phyloP scores from a whole-genome alignment of 2,329 filamentous ascomycete species.

The Nothopassalora personata region DNA sequence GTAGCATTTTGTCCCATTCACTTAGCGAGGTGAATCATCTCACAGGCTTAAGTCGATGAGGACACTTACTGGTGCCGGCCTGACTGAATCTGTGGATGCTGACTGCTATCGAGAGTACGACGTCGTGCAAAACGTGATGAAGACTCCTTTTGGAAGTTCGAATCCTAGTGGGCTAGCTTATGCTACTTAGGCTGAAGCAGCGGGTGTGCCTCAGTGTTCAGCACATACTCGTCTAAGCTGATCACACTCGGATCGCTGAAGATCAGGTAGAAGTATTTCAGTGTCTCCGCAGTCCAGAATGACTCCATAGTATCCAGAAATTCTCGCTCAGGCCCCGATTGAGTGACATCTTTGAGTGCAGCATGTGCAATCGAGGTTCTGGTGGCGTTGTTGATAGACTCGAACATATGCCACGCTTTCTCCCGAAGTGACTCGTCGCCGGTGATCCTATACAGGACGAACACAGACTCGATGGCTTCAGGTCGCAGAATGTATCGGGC shows the following conservation, averaged over 20 bases:
- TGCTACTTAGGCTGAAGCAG: not conserved
- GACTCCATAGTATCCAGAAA: slow-evolving; percentile 63
- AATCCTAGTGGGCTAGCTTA: not conserved
- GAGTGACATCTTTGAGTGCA: slow-evolving; percentile 62
- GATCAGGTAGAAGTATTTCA: slow-evolving; percentile 63
- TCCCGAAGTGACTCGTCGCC: slow-evolving; percentile 61
- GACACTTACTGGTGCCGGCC: too few species aligned
- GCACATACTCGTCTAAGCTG: slow-evolving; percentile 52
- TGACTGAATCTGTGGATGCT: too few species aligned
- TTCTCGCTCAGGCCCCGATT: slow-evolving; percentile 36
- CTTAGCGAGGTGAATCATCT: too few species aligned
- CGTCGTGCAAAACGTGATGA: too few species aligned
- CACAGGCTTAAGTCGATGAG: too few species aligned
- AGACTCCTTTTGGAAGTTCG: not conserved
- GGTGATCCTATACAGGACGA: slow-evolving; percentile 70
- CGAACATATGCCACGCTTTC: slow-evolving; percentile 71
- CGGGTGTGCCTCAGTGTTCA: slow-evolving; percentile 16
- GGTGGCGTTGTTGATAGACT: slow-evolving; percentile 57
- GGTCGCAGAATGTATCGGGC: slow-evolving; percentile 64
- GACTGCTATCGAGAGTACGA: not conserved
- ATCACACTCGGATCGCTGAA: slow-evolving; percentile 56
- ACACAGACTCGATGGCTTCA: slow-evolving; percentile 76
- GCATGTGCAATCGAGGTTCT: slow-evolving; percentile 59
- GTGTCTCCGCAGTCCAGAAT: slow-evolving; percentile 58
- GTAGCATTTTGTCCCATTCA: too few species aligned